phyloP scores from a whole-genome alignment of 306 rosid genomes.

The Pueraria montana region DNA sequence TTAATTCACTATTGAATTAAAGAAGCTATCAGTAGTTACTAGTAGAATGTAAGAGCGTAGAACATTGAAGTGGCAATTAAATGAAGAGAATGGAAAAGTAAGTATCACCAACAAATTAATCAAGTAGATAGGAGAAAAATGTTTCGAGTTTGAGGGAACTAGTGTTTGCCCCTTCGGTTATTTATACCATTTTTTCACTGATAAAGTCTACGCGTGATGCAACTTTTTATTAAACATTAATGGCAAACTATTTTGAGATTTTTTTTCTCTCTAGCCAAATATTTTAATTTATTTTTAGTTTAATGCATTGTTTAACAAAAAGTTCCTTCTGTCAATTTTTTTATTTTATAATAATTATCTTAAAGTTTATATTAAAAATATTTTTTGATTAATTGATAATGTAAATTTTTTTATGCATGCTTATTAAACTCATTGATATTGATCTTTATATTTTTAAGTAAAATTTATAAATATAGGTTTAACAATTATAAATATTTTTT shows the following conservation, averaged over 20 bases:
- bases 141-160: neutral
- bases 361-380: neutral
- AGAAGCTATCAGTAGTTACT: neutral
- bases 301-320: neutral
- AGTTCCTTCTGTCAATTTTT: neutral
- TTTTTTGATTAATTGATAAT: too few relatives aligned
- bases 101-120: neutral
- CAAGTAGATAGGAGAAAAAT: neutral
- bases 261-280: neutral
- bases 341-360: neutral
- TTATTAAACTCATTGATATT: too few relatives aligned
- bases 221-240: neutral
- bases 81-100: neutral
- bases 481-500: too few relatives aligned
- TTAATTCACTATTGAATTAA: neutral
- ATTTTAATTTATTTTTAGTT: neutral
- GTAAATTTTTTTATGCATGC: too few relatives aligned
- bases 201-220: neutral
- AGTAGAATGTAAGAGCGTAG: neutral
- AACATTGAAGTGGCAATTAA: neutral
- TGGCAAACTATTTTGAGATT: neutral
- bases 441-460: too few relatives aligned
- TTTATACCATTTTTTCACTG: neutral
- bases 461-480: too few relatives aligned
- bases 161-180: neutral